phyloP scores from a whole-genome alignment of 352 stramenopile species.

The Phytopythium kandeliae region DNA sequence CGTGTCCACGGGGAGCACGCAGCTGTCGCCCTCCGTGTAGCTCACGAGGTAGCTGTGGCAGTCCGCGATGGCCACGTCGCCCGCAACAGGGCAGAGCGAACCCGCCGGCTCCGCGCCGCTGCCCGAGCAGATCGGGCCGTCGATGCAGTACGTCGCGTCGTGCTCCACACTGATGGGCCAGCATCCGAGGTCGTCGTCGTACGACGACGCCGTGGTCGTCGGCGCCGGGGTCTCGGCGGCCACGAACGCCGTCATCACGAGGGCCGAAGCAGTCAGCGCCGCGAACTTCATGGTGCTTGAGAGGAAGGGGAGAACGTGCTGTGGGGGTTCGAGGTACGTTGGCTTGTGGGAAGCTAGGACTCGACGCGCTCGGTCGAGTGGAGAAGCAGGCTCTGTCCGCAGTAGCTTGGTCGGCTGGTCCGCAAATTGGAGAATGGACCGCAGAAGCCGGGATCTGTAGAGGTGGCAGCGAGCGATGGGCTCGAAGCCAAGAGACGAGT shows the following conservation, averaged over 20 bases:
- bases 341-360: too few relatives aligned
- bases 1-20: conserved; percentile 43
- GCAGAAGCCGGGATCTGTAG: too few relatives aligned
- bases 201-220: conserved; percentile 15
- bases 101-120: conserved; percentile 31
- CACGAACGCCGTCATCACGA: too few relatives aligned
- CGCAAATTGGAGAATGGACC: conserved; percentile 4
- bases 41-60: conserved; percentile 54
- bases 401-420: conserved; percentile 1
- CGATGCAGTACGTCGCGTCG: conserved; percentile 72
- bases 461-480: too few relatives aligned
- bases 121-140: conserved; percentile 56
- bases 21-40: conserved; percentile 40
- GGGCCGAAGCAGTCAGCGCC: too few relatives aligned
- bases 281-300: too few relatives aligned
- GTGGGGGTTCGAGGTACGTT: too few relatives aligned
- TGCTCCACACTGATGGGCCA: conserved; percentile 58
- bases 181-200: conserved; percentile 37
- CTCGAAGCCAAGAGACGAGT: too few relatives aligned
- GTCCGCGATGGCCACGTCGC: conserved; percentile 45
- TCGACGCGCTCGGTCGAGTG: conserved; percentile 1
- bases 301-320: too few relatives aligned
- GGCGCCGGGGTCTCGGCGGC: conserved; percentile 8
- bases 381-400: neutral
- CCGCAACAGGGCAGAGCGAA: conserved; percentile 46